phyloP scores from a whole-genome alignment of 2,329 filamentous ascomycete genomes.

The Calonectria hongkongensis region DNA sequence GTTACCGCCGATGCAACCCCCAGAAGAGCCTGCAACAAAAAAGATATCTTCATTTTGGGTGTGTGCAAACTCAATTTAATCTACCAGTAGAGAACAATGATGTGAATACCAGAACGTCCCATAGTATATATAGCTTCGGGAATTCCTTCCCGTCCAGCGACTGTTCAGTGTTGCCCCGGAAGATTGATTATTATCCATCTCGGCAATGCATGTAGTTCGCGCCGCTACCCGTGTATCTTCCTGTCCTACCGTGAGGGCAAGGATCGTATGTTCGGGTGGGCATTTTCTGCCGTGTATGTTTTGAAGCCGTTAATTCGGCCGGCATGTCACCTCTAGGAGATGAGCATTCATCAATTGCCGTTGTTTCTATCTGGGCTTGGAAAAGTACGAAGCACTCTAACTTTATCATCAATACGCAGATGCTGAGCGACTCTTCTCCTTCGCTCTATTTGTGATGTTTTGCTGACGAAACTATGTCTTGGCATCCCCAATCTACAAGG shows the following conservation, averaged over 20 bases:
- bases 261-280: constrained; percentile 33
- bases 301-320: constrained; percentile 24
- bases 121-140: constrained; percentile 29
- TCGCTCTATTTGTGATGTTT: not conserved
- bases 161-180: constrained; percentile 47
- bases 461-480: constrained; percentile 3
- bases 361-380: not conserved
- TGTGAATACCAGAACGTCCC: not conserved
- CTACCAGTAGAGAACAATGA: constrained; percentile 6
- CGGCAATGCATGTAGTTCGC: constrained; percentile 47
- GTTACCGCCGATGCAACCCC: constrained; percentile 36
- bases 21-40: constrained; percentile 42
- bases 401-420: not conserved
- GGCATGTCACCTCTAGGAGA: constrained; percentile 20
- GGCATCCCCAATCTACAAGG: not conserved
- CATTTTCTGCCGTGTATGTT: constrained; percentile 33
- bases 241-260: constrained; percentile 40
- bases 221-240: constrained; percentile 40
- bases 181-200: constrained; percentile 48
- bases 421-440: not conserved
- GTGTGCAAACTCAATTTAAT: not conserved
- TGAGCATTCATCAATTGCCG: constrained; percentile 21
- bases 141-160: not conserved
- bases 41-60: constrained; percentile 45
- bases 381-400: not conserved